These are phyloP conservation scores for Phytopythium oedochilum DNA, from an alignment of 352 stramenopile species.

Conservation along the genomic window DNA sequence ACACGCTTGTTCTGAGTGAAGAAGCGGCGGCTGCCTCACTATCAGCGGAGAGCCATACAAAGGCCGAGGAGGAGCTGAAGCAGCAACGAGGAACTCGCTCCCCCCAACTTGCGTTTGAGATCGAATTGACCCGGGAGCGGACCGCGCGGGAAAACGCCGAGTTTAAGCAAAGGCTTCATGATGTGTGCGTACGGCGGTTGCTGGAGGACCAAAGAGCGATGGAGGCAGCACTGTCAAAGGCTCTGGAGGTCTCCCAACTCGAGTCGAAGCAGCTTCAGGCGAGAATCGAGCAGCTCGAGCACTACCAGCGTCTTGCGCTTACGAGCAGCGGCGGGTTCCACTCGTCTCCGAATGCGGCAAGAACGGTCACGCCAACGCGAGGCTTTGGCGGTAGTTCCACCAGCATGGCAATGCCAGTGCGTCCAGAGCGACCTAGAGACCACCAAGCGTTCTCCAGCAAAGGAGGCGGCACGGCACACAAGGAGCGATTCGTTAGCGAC, in stretches of 20 bases:
- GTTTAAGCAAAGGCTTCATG: conserved; percentile 32
- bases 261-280: conserved; percentile 26
- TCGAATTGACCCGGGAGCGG: conserved; percentile 24
- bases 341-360: not conserved
- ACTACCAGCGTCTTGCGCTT: conserved; percentile 5
- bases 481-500: conserved; percentile 73
- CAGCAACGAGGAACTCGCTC: not conserved
- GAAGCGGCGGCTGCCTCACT: not conserved
- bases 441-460: conserved; percentile 6
- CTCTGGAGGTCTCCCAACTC: conserved; percentile 27
- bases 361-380: not conserved
- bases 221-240: conserved; percentile 31
- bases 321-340: conserved; percentile 1
- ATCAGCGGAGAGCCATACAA: not conserved
- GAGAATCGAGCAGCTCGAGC: conserved; percentile 42
- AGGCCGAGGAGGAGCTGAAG: not conserved
- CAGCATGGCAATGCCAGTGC: conserved; percentile 34
- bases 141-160: conserved; percentile 26
- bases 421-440: conserved; percentile 46
- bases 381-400: conserved; percentile 8
- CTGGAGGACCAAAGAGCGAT: conserved; percentile 50
- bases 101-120: conserved; percentile 18
- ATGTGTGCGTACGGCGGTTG: conserved; percentile 39
- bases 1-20: conserved; percentile 15
- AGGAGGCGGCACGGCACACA: conserved; percentile 43